phyloP scores from a whole-genome alignment of 371 early-diverging fungal species.

The Rhizopus arrhizus region DNA sequence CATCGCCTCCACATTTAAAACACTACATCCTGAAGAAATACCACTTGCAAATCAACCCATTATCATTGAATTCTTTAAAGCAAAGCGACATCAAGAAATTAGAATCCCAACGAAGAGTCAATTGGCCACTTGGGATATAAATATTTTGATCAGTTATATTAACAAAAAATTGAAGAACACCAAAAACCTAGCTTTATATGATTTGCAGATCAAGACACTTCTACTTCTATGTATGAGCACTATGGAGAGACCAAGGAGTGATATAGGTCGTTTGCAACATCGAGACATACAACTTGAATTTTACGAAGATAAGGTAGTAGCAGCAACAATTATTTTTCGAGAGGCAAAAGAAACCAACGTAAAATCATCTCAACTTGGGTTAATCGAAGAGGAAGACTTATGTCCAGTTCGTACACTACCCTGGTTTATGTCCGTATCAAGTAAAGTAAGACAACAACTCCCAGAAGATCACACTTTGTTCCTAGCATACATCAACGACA shows the following conservation, averaged over 20 bases:
- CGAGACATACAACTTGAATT: slow-evolving; percentile 10
- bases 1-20: slow-evolving; percentile 3
- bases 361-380: slow-evolving; percentile 5
- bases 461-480: not conserved
- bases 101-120: not conserved
- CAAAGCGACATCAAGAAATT: not conserved
- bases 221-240: slow-evolving; percentile 13
- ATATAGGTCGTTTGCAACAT: slow-evolving; percentile 20
- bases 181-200: not conserved
- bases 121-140: slow-evolving; percentile 14
- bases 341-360: slow-evolving; percentile 7
- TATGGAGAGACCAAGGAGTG: slow-evolving; percentile 28
- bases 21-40: not conserved
- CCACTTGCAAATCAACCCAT: slow-evolving; percentile 4
- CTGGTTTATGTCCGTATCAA: not conserved
- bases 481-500: not conserved
- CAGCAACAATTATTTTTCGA: not conserved
- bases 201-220: slow-evolving; percentile 24
- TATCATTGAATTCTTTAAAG: slow-evolving; percentile 9
- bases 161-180: not conserved
- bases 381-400: not conserved
- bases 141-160: slow-evolving; percentile 5
- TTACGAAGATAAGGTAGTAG: not conserved
- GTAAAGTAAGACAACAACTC: not conserved
- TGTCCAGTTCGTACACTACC: not conserved